Evolutionary conservation across 495 filamentous ascomycete genomes (phyloP).

Genomic region (Trichoderma gamsii): DNA sequence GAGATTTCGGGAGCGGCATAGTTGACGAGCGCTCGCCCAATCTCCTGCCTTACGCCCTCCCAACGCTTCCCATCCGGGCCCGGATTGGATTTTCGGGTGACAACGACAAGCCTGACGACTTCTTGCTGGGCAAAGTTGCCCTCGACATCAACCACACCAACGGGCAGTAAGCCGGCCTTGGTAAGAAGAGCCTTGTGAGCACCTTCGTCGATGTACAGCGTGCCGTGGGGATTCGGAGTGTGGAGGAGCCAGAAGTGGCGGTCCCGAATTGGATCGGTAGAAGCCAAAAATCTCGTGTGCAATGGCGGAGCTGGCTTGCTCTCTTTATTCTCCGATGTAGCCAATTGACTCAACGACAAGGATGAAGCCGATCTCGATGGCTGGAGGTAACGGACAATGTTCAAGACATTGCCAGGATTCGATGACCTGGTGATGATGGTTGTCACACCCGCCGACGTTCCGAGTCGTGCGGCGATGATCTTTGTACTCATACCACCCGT

Average conservation of each 20-base stretch:
- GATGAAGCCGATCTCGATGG: conserved; percentile 23
- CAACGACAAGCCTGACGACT: conserved; percentile 77
- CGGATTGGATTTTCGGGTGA: conserved; percentile 28
- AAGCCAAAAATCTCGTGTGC: conserved; percentile 89
- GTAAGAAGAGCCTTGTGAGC: conserved; percentile 70
- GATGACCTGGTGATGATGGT: conserved; percentile 91
- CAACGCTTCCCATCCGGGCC: conserved; percentile 31
- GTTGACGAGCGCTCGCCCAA: conserved; percentile 88
- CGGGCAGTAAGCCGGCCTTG: conserved; percentile 87
- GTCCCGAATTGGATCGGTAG: conserved; percentile 79
- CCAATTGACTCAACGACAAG: conserved; percentile 28
- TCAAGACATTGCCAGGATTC: conserved; percentile 83
- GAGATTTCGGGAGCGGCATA: conserved; percentile 79
- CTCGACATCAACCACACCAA: conserved; percentile 82
- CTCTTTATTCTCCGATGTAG: conserved; percentile 17
- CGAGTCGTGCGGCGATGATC: conserved; percentile 88
- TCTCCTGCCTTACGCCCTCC: conserved; percentile 59
- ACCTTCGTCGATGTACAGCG: conserved; percentile 83
- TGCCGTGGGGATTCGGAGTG: conserved; percentile 87
- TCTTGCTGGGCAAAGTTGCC: conserved; percentile 88
- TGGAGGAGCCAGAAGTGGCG: conserved; percentile 96
- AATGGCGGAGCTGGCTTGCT: conserved; percentile 47
- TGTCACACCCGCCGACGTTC: conserved; percentile 90
- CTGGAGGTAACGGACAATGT: conserved; percentile 74
- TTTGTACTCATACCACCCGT: conserved; percentile 99